Percentiles rank a stretch among this genome's conserved stretches.
phyloP scores from a whole-genome alignment of 352 stramenopile genomes.

The Phytophthora aleatoria region DNA sequence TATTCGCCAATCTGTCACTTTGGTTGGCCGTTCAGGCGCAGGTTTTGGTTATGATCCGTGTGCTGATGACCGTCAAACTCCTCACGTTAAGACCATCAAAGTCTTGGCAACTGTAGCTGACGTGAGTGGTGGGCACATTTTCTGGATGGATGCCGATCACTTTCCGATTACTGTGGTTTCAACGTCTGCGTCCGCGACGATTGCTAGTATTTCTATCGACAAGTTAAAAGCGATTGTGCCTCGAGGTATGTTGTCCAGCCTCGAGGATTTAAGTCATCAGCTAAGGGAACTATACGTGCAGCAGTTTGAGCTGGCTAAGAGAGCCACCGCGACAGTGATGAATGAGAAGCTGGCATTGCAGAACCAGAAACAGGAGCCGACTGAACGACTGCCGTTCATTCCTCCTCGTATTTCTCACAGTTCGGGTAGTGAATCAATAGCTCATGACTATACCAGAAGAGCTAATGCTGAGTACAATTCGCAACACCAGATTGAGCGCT shows the following conservation, averaged over 20 bases:
- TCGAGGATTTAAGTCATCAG: constrained; percentile 32
- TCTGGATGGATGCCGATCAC: constrained; percentile 48
- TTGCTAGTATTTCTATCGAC: constrained; percentile 53
- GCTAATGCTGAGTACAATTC: constrained; percentile 33
- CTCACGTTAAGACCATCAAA: constrained; percentile 2
- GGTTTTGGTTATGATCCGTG: constrained; percentile 4
- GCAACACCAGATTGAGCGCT: constrained; percentile 50
- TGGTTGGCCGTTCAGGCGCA: constrained; percentile 1
- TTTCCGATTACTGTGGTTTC: constrained; percentile 52
- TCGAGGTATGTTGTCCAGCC: constrained; percentile 32
- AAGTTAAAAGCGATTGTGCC: constrained; percentile 54
- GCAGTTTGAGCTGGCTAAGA: constrained; percentile 43
- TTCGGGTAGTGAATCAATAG: no score
- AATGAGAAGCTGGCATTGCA: constrained; percentile 48
- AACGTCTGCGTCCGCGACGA: constrained; percentile 47
- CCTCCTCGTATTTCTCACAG: constrained; percentile 9
- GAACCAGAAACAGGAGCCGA: not conserved
- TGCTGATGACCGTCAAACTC: constrained; percentile 1
- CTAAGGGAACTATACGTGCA: constrained; percentile 35
- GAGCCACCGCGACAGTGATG: constrained; percentile 47
- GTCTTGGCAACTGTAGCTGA: constrained; percentile 59
- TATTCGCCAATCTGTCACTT: constrained; percentile 41
- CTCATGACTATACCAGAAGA: not conserved
- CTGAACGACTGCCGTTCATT: constrained; percentile 18
- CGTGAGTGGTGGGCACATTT: constrained; percentile 53